Evolutionary conservation across 2,329 filamentous ascomycete genomes (phyloP).

Genomic region (Ophidiomyces ophidiicola): DNA sequence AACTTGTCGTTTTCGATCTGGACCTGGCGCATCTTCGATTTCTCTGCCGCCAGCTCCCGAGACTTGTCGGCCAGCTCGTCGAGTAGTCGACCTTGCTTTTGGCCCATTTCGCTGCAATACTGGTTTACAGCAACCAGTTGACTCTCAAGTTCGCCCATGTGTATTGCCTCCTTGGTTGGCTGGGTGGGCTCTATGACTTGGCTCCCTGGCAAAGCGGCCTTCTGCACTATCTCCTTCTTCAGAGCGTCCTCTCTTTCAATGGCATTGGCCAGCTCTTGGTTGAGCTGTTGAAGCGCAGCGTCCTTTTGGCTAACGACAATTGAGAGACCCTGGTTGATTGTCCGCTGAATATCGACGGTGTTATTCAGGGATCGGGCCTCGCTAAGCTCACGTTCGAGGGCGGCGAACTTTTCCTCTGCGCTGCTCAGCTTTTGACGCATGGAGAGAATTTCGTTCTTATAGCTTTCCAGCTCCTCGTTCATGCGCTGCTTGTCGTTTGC

Average conservation of each 20-base stretch:
- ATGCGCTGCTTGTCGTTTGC: not conserved
- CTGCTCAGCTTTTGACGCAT: constrained; percentile 2
- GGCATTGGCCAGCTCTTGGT: not conserved
- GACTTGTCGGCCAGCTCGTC: not conserved
- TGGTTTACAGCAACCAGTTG: not conserved
- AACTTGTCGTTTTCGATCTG: not conserved
- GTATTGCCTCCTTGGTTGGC: not conserved
- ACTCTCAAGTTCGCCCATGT: not conserved
- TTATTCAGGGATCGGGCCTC: not conserved
- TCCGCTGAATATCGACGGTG: not conserved
- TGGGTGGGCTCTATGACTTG: not conserved
- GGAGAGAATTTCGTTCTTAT: not conserved
- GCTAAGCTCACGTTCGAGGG: not conserved
- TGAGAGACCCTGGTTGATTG: not conserved
- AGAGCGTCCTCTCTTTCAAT: constrained; percentile 4
- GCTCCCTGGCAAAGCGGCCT: not conserved
- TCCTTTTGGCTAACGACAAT: not conserved
- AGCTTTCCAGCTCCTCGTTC: constrained; percentile 5
- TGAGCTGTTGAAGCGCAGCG: constrained; percentile 5
- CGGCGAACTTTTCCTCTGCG: not conserved
- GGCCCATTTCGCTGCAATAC: not conserved
- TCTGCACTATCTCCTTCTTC: constrained; percentile 5
- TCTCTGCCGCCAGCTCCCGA: constrained; percentile 1
- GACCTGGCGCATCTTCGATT: not conserved
- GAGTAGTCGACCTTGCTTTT: not conserved